Evolutionary conservation across 192 early-diverging fungal species (phyloP), one percentile per base, ranked within the genome.

Genomic region (Gigaspora rosea): DNA sequence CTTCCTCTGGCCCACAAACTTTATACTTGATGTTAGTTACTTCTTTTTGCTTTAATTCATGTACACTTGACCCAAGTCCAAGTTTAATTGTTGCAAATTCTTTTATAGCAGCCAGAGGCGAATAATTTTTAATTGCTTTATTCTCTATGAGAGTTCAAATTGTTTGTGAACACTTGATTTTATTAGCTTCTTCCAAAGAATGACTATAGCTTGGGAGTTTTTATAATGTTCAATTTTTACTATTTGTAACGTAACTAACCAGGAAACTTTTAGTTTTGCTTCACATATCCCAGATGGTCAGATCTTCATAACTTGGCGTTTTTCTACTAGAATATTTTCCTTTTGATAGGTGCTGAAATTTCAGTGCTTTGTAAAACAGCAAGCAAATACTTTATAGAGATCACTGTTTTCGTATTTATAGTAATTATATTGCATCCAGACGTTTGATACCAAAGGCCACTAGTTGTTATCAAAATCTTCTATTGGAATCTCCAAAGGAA

Each of bases 41-140:
- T 71, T 71, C 20, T 35, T 57, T 27, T 22, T 20, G 0, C 15
- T 35, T 71, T 36, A 71, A n/a, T 12, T 71, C n/a, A n/a, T 57
- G 1, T 1, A 54, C 18, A 52, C 49, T 35, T 22, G 27, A n/a
- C 5, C 3, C 18, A 12, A 56, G 22, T 27, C 32, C 22, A 32
- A 57, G 56, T 11, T 41, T 41, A 41, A 8, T 57, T 5, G 32
- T 51, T 71, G 3, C 50, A n/a, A 52, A 54, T 27, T 56, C 9
- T 22, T 32, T 56, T 15, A 71, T 15, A 36, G n/a, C 27, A 54
- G 70, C 0, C 8, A 20, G 70, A 56, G 50, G 50, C 22, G 8
- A 15, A 71, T 71, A 71, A 22, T n/a, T 71, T 56, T 56, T 71
- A 20, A 22, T 27, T 32, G 20, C 70, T 56, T 51, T 20, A 12